Conservation (phyloP, 2,329 filamentous ascomycete species). For the Cordyceps fumosorosea region DNA sequence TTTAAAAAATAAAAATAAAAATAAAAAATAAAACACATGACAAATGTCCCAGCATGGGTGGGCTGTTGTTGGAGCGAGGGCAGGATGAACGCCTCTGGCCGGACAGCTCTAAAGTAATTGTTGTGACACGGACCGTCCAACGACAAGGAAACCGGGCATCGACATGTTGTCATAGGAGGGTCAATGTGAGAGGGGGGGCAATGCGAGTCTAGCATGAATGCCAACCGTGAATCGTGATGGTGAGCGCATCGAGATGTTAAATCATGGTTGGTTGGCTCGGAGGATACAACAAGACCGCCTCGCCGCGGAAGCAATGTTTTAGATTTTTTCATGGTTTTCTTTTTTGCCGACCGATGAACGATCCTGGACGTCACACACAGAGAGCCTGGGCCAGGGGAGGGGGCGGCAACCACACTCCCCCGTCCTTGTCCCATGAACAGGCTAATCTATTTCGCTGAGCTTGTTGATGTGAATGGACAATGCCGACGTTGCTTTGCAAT, state of each 20-base stretch:
- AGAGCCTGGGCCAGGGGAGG: background rate
- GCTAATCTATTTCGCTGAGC: background rate
- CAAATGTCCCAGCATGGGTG: too few species aligned
- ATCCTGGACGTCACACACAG: background rate
- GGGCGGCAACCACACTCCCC: background rate
- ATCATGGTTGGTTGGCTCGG: background rate
- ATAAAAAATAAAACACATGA: too few species aligned
- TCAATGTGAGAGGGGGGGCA: background rate
- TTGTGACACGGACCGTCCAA: too few species aligned
- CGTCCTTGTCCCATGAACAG: background rate
- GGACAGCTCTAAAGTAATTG: too few species aligned
- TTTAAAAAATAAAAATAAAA: too few species aligned
- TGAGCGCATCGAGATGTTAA: conserved; percentile 5
- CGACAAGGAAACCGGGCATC: background rate
- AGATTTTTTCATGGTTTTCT: background rate
- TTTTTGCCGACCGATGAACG: background rate
- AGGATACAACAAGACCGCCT: too few species aligned
- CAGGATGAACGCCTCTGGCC: too few species aligned
- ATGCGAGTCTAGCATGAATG: background rate
- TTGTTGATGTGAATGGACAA: background rate
- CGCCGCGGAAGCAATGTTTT: background rate
- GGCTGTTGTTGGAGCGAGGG: too few species aligned
- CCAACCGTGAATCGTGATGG: background rate
- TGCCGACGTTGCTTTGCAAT: background rate
- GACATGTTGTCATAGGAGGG: background rate